phyloP scores from a whole-genome alignment of 169 alveolate species.

The Plasmodium malariae region DNA sequence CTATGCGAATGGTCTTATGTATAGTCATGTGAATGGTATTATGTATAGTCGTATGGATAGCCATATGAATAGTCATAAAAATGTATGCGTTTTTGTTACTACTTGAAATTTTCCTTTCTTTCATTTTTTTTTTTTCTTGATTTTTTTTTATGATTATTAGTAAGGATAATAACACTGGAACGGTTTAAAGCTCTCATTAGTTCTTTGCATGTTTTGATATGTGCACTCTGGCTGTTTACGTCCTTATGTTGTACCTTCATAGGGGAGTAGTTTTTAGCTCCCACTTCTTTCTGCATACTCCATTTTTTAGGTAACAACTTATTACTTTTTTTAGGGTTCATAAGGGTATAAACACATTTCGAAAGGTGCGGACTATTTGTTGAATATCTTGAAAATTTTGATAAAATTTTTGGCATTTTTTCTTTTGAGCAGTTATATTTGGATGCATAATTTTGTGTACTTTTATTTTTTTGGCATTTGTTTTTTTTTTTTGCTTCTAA shows the following conservation, averaged over 20 bases:
- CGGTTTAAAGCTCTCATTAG: constrained; percentile 25
- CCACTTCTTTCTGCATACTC: background rate
- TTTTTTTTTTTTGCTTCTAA: too few relatives aligned
- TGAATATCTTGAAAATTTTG: background rate
- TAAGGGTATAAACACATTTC: background rate
- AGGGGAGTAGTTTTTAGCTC: background rate
- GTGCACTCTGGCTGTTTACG: background rate
- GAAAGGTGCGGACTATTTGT: background rate
- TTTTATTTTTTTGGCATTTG: too few relatives aligned
- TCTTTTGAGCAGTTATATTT: too few relatives aligned
- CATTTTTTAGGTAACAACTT: background rate
- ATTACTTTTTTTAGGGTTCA: background rate
- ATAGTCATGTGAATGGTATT: background rate
- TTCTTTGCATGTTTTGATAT: constrained; percentile 22
- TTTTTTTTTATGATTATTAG: constrained; percentile 14
- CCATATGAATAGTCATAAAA: background rate
- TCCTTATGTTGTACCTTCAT: background rate
- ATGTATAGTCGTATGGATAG: background rate
- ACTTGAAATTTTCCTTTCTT: constrained; percentile 1
- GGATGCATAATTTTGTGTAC: too few relatives aligned
- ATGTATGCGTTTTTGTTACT: too few relatives aligned
- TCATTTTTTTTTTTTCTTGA: background rate
- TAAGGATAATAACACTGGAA: constrained; percentile 40
- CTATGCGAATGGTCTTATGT: too few relatives aligned
- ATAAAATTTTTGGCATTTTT: too few relatives aligned